Evolutionary conservation across 306 rosid species (phyloP).

Genomic region (Delonix regia): DNA sequence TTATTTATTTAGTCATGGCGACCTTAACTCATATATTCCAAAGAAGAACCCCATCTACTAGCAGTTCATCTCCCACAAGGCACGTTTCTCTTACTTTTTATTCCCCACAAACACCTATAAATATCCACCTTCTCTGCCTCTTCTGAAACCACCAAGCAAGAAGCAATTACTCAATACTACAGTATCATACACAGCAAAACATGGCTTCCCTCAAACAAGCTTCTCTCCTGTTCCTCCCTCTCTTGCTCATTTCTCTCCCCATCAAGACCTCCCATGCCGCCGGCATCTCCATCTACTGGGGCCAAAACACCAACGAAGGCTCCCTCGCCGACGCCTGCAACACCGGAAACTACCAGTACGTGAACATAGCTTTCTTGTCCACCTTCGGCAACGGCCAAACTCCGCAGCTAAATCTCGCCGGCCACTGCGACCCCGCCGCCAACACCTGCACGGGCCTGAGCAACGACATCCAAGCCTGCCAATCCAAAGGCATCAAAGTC

Average conservation of each 20-base stretch:
- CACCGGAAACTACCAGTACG: slow-evolving; percentile 60
- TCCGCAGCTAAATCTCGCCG: slow-evolving; percentile 50
- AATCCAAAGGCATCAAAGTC: slow-evolving; percentile 52
- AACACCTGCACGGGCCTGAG: slow-evolving; percentile 40
- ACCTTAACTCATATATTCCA: too few relatives aligned
- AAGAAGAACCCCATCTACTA: neutral
- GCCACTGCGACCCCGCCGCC: slow-evolving; percentile 45
- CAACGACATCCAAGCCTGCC: slow-evolving; percentile 46
- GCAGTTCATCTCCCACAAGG: neutral
- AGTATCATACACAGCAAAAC: neutral
- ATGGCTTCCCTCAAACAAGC: slow-evolving; percentile 49
- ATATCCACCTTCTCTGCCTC: neutral
- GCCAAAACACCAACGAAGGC: slow-evolving; percentile 55
- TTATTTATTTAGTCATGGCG: too few relatives aligned
- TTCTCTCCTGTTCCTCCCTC: slow-evolving; percentile 28
- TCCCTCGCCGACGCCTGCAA: slow-evolving; percentile 53
- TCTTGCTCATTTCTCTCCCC: slow-evolving; percentile 40
- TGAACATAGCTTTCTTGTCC: slow-evolving; percentile 58
- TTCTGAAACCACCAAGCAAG: neutral
- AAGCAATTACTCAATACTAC: neutral
- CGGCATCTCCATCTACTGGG: slow-evolving; percentile 65
- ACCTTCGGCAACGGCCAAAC: slow-evolving; percentile 53
- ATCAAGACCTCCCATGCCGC: slow-evolving; percentile 33
- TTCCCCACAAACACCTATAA: slow-evolving; percentile 31
- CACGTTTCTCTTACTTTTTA: slow-evolving; percentile 33